Evolutionary conservation across 225 moss, liverwort and hornwort species (phyloP), one percentile per base, ranked within the genome.

Genomic region (Marchantia paleacea): DNA sequence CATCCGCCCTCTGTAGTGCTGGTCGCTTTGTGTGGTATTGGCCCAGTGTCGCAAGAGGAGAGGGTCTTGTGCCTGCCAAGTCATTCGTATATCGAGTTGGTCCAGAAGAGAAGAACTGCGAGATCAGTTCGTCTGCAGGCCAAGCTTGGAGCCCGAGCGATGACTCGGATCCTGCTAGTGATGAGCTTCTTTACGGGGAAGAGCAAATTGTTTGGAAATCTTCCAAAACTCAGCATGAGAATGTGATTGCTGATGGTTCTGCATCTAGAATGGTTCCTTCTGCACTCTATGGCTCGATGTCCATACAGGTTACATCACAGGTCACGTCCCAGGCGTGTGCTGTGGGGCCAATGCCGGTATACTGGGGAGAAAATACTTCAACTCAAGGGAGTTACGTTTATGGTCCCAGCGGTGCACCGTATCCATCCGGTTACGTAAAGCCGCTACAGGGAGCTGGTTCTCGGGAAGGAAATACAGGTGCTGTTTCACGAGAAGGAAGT

Each of bases 1-100:
- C 97, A 31, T 88, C 93, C 28, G 91, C 95, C 62, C 88, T 99
- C 31, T 87, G 89, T 54, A 89, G 91, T 55, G 93, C 97, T 24
- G 97, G 92, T 58, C 86, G 90, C 52, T 92, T 81, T 79, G 97
- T 99, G 1, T 99, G 93, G 84, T 92, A 95, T 68, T 99, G 97
- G 97, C 90, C 93, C 11, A 91, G 90, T 72, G 74, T 95, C 50
- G 89, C 89, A 58, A 76, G 80, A 72, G 86, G 89, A 29, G 86
- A 77, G 55, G 83, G 78, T 15, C 70, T 83, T 0, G 60, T 79
- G 18, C 81, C 79, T 18, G 86, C 78, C 10, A 86, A 81, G 52
- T 78, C 39, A 2, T 55, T 77, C 55, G 12, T 62, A 31, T 75
- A 25, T 63, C 77, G 77, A 22, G 66, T 4, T 19, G 68, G 55